Conservation (phyloP, 805 yeast genomes). For the Spathaspora gorwiae region DNA sequence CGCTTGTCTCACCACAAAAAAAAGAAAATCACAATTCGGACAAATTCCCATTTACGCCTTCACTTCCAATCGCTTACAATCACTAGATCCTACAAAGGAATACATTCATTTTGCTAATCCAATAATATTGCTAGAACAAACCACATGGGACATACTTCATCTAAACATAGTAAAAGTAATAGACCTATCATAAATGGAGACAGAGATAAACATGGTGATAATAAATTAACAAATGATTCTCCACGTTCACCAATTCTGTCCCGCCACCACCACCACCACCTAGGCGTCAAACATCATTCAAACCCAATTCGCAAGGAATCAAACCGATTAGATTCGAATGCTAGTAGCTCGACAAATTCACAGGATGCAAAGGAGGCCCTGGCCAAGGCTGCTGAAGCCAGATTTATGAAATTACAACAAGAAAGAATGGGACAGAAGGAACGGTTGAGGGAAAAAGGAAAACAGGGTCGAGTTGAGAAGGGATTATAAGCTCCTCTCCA, state of each 20-base stretch:
- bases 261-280: neutral
- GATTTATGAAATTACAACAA: constrained; percentile 26
- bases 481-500: no score
- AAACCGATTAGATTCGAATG: neutral
- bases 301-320: neutral
- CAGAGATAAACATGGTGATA: neutral
- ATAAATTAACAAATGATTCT: neutral
- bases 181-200: no score
- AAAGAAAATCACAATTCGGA: no score
- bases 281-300: neutral
- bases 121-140: no score
- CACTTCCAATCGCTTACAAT: neutral
- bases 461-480: no score
- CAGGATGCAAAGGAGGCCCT: constrained; percentile 24
- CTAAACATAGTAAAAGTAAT: neutral
- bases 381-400: constrained; percentile 37
- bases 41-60: no score
- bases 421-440: constrained; percentile 22
- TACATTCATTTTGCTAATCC: no score
- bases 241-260: neutral
- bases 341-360: neutral
- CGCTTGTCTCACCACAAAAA: neutral
- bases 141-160: neutral
- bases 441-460: constrained; percentile 19
- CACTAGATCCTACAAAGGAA: no score